These are phyloP conservation scores for Letharia columbiana DNA, from an alignment of 495 filamentous ascomycete genomes.

Conservation along the genomic window DNA sequence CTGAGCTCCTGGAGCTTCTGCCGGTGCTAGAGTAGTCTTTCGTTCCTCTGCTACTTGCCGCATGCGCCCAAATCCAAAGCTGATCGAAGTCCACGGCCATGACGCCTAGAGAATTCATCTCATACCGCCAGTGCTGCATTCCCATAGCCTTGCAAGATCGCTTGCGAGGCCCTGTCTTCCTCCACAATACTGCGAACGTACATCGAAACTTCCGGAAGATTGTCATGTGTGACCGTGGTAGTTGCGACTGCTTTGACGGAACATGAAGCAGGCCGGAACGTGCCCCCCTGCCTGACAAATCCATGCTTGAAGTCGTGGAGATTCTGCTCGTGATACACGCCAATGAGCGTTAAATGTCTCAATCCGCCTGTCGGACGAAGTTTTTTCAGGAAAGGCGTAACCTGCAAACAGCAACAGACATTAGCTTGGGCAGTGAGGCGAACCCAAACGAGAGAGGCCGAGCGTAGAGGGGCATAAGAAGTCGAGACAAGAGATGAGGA, in stretches of 20 bases:
- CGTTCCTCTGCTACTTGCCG: too few species aligned
- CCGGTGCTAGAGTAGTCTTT: too few species aligned
- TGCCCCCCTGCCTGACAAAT: background rate
- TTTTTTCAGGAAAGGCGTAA: background rate
- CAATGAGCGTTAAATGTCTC: background rate
- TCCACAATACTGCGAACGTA: background rate
- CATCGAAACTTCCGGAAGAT: background rate
- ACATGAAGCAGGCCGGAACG: background rate
- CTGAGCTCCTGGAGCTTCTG: too few species aligned
- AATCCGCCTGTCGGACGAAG: constrained; percentile 4
- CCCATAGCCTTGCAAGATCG: background rate
- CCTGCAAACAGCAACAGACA: background rate
- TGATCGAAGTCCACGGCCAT: too few species aligned
- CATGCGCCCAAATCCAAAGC: too few species aligned
- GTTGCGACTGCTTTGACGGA: background rate
- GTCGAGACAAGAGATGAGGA: background rate
- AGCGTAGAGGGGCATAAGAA: too few species aligned
- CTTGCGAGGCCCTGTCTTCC: background rate
- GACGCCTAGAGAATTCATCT: too few species aligned
- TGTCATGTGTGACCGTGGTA: background rate
- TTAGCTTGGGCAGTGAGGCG: too few species aligned
- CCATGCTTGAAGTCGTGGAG: background rate
- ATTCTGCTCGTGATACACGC: background rate
- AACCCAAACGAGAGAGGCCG: too few species aligned
- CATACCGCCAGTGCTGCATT: too few species aligned